Conservation (phyloP, 768 basidiomycete genomes). For the Amanita jacksonii region DNA sequence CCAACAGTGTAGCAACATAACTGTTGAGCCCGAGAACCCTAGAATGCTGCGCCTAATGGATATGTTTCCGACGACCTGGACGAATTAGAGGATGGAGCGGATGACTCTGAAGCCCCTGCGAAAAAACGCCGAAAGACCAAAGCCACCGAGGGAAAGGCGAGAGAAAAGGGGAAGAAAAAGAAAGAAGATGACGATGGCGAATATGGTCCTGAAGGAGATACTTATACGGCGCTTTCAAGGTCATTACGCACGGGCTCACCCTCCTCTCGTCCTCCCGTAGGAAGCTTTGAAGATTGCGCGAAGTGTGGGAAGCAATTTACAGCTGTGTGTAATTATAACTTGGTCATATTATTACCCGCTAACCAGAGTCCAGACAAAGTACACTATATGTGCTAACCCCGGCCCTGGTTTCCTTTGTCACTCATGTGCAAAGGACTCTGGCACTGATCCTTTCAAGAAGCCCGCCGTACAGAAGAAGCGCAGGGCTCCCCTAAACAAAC, state of each 20-base stretch:
- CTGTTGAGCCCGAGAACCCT: neutral
- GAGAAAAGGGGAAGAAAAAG: constrained; percentile 30
- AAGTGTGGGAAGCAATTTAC: constrained; percentile 80
- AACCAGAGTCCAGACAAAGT: constrained; percentile 56
- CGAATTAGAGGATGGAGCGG: constrained; percentile 31
- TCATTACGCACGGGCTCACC: constrained; percentile 26
- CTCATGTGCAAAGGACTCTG: constrained; percentile 68
- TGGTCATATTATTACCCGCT: neutral
- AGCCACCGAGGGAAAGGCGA: constrained; percentile 32
- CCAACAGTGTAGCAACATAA: neutral
- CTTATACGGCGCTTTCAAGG: constrained; percentile 58
- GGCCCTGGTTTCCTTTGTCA: constrained; percentile 80
- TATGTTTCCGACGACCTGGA: constrained; percentile 76
- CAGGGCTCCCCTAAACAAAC: constrained; percentile 54
- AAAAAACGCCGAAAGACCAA: constrained; percentile 54
- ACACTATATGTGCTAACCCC: constrained; percentile 66
- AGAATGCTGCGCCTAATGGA: constrained; percentile 23
- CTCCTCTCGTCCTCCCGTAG: constrained; percentile 54
- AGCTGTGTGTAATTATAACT: constrained; percentile 46
- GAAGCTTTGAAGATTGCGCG: constrained; percentile 74
- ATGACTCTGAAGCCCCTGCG: constrained; percentile 19
- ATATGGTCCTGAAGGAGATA: constrained; percentile 51
- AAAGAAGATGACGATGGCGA: constrained; percentile 37
- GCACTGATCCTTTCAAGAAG: constrained; percentile 83
- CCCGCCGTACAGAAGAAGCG: constrained; percentile 50